Base-by-base conservation (phyloP, 2,329 filamentous ascomycete genomes). In the Sclerotinia subarctica region DNA sequence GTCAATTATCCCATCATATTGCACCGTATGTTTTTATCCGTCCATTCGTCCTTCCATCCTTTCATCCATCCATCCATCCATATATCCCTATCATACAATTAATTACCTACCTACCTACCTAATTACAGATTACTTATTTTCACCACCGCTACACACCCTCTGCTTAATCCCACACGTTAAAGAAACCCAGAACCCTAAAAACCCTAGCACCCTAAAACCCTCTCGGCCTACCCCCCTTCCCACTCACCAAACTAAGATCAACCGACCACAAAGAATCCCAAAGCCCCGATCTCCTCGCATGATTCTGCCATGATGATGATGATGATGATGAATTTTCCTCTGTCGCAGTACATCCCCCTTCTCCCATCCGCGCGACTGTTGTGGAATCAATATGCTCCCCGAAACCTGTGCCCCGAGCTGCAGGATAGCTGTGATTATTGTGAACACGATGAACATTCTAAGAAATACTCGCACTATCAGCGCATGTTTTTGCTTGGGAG, bases 231-330 rank as follows among this genome's bases (percentile, higher is more conserved):
- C 15, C 10, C 47, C 29, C 71, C 54, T 72, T 75, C 47, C 74
- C 77, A 69, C 81, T 83, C 71, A 85, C 85, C 62, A 85, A 83
- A 70, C 80, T 86, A 57, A 87, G 81, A 73, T 89, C 86, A 35
- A 88, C 75, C 70, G 81, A 86, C 86, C 87, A 89, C 21, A 89
- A 77, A 17, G 84, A 82, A 72, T 88, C 86, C 86, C 86, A 90
- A 13, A 88, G 81, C 5, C 88, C 79, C 38, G 84, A 86, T 73
- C 78, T 84, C 24, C 11, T 65, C 11, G 51, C 15, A 77, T 81
- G 85, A n/a, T 76, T 78, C 7, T 35, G 35, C 35, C 5, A 35
- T 35, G 1, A 6, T 1, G 32, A 7, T 5, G 1, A 6, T 1
- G 32, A 7, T 5, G 73, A 71, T 68, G 72, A 74, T 32, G 68